Base-by-base conservation (phyloP, 2,329 filamentous ascomycete genomes). In the Fusarium ramigenum region DNA sequence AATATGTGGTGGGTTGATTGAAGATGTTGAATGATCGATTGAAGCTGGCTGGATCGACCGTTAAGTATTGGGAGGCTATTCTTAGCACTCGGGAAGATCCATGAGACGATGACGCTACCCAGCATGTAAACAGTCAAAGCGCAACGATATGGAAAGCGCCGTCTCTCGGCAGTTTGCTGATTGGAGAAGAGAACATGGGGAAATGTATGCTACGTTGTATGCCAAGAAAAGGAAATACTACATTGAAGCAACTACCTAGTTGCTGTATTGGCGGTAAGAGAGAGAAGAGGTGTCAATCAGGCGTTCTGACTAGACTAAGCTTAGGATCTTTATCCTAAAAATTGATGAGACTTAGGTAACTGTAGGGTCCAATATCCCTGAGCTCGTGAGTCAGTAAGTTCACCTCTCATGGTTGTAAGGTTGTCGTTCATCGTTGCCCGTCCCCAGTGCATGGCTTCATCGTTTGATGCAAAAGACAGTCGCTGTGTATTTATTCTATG, bases 401-500 rank as follows among this genome's bases (percentile, higher is more conserved):
- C 30, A 32, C 14, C 30, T 32, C 4, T 32, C 30, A 32, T 14
- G 30, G 30, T 32, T 32, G 30, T 14, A 4, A 32, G 30, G 11
- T 32, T 32, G 30, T 32, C 11, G 30, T 32, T 5, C 30, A 32
- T 32, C 30, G 11, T 32, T 25, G 25, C 25, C 4, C 7, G 7
- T 15, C 19, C 12, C 9, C 6, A 19, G 0, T 6, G 12, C 11
- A 23, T 8, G 7, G 21, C 11, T 16, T 14, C 32, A 21, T n/a
- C 10, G 9, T 23, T 32, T 2, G 5, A 19, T 10, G 15, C 11
- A 42, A 42, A 58, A 28, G 40, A 52, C 40, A 49, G 34, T 12
- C 42, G 56, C 40, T 58, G 11, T 58, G 19, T 58, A 58, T 52
- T 49, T 58, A 23, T 49, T 58, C 56, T 49, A 58, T 58, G 18